Base-by-base conservation (phyloP, 2,329 filamentous ascomycete genomes). In the Tolypocladium ovalisporum region DNA sequence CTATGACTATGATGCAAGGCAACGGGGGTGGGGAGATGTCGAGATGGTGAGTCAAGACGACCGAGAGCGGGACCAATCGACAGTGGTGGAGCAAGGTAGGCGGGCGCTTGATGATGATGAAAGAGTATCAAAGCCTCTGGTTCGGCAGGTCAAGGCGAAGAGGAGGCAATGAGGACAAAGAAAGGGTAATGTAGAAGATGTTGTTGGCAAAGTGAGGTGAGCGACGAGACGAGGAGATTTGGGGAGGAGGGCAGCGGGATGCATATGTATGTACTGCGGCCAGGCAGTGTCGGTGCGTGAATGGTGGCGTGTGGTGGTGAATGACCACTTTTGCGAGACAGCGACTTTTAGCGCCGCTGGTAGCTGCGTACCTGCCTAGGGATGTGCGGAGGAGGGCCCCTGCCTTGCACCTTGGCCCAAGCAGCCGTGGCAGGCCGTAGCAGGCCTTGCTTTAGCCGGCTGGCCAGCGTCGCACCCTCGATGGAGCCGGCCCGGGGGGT, bases 191-290 rank as follows among this genome's bases (percentile, higher is more conserved):
- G 39, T 5, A 37, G 29, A 27, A 24, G 9, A 24, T 24, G 52
- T 54, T 35, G 39, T 44, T 56, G 56, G 58, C 59, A 56, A 55
- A 47, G 29, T 40, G 55, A 54, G 22, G 56, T 54, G 51, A 44
- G 29, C 35, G 57, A 35, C 29, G 49, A 52, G 56, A 34, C 53
- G 17, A 54, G 40, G 42, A 27, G 32, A 49, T 8, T 27, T 13
- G 6, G 55, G 54, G 58, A 62, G 54, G 62, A 63, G 62, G 63
- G 63, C 60, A 60, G 55, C 57, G 54, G 57, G 61, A 63, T 57
- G 60, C 59, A 62, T 63, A 64, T 63, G 62, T 65, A 64, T 56
- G 47, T 57, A 54, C 58, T 27, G 5, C 22, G 34, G 35, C 44
- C 15, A 36, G 40, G 42, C 53, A 22, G 55, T 49, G 34, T 51